Base-by-base conservation (phyloP, 495 filamentous ascomycete species). In the Neurospora intermedia region DNA sequence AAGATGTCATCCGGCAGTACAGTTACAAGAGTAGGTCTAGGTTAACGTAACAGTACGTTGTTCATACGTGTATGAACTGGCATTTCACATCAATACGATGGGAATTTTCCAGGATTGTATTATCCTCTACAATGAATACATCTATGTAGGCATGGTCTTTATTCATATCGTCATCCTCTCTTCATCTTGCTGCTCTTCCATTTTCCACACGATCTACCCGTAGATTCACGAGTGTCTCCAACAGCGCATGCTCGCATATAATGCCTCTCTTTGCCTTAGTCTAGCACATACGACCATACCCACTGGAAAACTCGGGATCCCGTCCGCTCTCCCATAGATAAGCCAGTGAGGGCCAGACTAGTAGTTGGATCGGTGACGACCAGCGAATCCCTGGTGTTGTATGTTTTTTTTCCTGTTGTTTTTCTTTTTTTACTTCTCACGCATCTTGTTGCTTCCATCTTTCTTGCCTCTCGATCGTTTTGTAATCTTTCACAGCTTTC, bases 321-420 rank as follows among this genome's bases (percentile, higher is more conserved):
- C 35, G 35, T 38, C 35, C 27, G 35, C 35, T 38, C 35, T 38
- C 35, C 35, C 4, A 38, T 38, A 38, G 35, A 38, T 38, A 38
- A 38, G 35, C 35, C 35, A 38, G 35, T 38, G 39, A 39, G 6
- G 35, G 35, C 35, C 35, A 38, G 35, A 82, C 74, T 77, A 84
- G 83, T 84, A 85, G 80, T 83, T 81, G 81, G 82, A 81, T 84
- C 78, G 81, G 77, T 81, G 75, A 80, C 79, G 73, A 80, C 74
- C 74, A 78, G 76, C 35, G 35, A 38, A 38, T 38, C 35, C 35
- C 35, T 38, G 35, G 35, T 38, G 35, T 38, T 38, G 35, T 38
- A 38, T 38, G 35, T 38, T 38, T 38, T 38, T 38, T 38, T 2
- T 2, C 2, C 27, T 1, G 1, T 2, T 27, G 27, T 27, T 27